Percentiles rank a stretch among this genome's conserved stretches.
phyloP scores from a whole-genome alignment of 2,329 filamentous ascomycete species.

The Plectosphaerella sp. region DNA sequence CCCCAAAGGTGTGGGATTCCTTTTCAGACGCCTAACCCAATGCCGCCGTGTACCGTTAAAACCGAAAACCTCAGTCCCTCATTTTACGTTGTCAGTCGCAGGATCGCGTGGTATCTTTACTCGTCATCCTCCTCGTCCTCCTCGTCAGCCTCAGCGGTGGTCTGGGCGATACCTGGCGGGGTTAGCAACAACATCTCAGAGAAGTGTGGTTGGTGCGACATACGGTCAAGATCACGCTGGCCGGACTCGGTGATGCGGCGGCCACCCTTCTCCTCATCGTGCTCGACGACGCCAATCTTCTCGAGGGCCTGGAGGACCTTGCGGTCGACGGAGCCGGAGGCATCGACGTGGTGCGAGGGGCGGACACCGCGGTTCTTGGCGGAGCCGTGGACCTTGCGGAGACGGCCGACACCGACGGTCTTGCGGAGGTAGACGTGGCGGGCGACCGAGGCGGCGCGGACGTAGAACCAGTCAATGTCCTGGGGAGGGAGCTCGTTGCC shows the following conservation, averaged over 20 bases:
- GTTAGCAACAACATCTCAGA: neutral
- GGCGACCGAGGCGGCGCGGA: constrained; percentile 89
- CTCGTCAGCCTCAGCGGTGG: constrained; percentile 68
- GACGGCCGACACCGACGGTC: constrained; percentile 96
- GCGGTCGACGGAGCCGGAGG: constrained; percentile 92
- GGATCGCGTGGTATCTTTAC: constrained; percentile 36
- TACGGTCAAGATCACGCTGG: constrained; percentile 97
- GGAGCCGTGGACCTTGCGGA: constrained; percentile 92
- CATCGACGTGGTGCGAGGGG: constrained; percentile 92
- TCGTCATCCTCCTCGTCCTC: constrained; percentile 62
- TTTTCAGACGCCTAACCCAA: constrained; percentile 9
- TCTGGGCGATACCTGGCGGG: constrained; percentile 66
- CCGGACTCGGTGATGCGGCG: constrained; percentile 96
- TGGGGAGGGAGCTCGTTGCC: constrained; percentile 97
- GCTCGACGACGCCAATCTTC: constrained; percentile 98
- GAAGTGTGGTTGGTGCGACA: constrained; percentile 15
- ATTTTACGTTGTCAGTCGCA: neutral
- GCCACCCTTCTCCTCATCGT: constrained; percentile 97
- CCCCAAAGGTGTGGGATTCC: constrained; percentile 2
- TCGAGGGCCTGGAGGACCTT: constrained; percentile 96
- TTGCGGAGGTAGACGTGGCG: constrained; percentile 99
- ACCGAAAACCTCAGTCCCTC: neutral
- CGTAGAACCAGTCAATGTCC: constrained; percentile 95
- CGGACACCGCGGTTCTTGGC: constrained; percentile 95
- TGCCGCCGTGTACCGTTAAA: constrained; percentile 4